Percentiles rank a stretch among this genome's conserved stretches.
These are phyloP conservation scores for Filobasidium wieringae DNA, from an alignment of 768 basidiomycete genomes.

Conservation along the genomic window DNA sequence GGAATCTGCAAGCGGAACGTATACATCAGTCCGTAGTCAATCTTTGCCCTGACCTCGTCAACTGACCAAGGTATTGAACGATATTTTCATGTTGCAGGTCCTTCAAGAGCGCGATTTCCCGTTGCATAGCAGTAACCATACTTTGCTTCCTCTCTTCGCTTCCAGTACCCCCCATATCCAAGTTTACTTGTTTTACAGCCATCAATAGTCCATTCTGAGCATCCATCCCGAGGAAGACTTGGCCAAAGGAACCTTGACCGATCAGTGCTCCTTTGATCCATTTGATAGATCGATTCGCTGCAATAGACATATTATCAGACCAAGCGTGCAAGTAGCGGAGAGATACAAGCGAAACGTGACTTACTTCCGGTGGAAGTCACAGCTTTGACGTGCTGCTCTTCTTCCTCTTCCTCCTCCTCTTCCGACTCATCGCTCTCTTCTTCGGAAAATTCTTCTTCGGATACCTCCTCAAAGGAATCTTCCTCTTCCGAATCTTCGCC, in stretches of 20 bases:
- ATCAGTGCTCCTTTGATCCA: constrained; percentile 97
- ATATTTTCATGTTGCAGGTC: constrained; percentile 95
- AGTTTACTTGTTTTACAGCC: constrained; percentile 95
- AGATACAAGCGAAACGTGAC: constrained; percentile 6
- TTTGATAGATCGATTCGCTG: constrained; percentile 57
- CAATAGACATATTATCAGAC: constrained; percentile 5
- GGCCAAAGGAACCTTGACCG: constrained; percentile 87
- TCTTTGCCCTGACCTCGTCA: too few species aligned
- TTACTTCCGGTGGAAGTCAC: constrained; percentile 50
- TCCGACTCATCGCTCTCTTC: constrained; percentile 45
- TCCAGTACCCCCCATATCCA: constrained; percentile 66
- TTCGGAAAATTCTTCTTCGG: constrained; percentile 20
- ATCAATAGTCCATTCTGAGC: constrained; percentile 77
- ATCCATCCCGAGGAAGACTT: constrained; percentile 92
- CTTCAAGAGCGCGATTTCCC: constrained; percentile 91
- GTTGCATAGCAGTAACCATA: constrained; percentile 83
- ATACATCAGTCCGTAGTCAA: too few species aligned
- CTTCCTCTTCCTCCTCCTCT: constrained; percentile 38
- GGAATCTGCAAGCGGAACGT: constrained; percentile 60
- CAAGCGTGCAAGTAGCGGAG: neutral
- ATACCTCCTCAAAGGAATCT: constrained; percentile 20
- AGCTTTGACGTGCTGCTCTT: constrained; percentile 41
- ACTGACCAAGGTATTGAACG: constrained; percentile 88
- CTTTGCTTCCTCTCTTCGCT: constrained; percentile 75
- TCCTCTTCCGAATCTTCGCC: constrained; percentile 19